Conservation (phyloP, 768 basidiomycete genomes). For the Podaxis carcinomalis region DNA sequence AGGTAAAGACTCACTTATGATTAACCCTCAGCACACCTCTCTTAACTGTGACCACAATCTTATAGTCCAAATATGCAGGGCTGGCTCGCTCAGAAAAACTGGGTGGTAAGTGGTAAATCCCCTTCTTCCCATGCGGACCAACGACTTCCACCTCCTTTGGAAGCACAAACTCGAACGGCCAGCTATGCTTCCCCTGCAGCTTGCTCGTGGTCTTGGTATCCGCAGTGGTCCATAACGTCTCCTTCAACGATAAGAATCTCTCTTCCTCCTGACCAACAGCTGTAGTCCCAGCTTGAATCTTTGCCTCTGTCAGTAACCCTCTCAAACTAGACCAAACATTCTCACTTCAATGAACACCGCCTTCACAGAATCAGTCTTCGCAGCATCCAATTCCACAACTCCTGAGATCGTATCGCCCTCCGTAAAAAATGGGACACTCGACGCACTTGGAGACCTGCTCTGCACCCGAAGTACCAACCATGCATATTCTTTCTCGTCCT, state of each 20-base stretch:
- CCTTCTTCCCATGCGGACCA: conserved; percentile 26
- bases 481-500: conserved; percentile 36
- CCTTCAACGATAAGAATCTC: conserved; percentile 38
- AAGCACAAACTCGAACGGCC: conserved; percentile 45
- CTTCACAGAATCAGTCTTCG: conserved; percentile 46
- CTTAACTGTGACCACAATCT: conserved; percentile 44
- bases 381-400: conserved; percentile 44
- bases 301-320: background rate
- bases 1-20: conserved; percentile 35
- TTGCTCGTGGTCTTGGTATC: conserved; percentile 25
- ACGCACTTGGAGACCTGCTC: conserved; percentile 37
- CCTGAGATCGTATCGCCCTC: conserved; percentile 48
- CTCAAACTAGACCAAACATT: conserved; percentile 15
- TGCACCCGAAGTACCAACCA: conserved; percentile 47
- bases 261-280: conserved; percentile 53
- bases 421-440: conserved; percentile 40
- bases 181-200: conserved; percentile 39
- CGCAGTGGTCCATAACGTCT: conserved; percentile 35
- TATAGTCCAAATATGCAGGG: conserved; percentile 55
- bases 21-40: conserved; percentile 45
- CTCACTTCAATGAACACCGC: conserved; percentile 40
- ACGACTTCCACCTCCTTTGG: conserved; percentile 38
- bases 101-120: conserved; percentile 41
- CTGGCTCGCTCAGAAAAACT: conserved; percentile 53
- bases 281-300: conserved; percentile 47